Base-by-base conservation (phyloP, 2,329 filamentous ascomycete species). In the Periconia sp. region DNA sequence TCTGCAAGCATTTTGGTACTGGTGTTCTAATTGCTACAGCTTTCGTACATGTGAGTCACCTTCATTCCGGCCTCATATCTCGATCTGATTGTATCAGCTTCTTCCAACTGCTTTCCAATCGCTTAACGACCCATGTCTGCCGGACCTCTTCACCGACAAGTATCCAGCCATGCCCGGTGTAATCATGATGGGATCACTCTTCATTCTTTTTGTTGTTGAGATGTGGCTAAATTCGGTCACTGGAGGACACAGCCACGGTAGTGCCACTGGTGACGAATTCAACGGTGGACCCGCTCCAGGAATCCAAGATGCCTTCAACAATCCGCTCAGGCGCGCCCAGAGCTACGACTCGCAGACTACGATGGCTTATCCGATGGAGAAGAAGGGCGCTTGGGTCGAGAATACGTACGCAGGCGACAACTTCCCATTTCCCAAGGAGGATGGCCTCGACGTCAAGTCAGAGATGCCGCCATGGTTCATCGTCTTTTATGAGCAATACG, bases 1-100 rank as follows among this genome's bases (percentile, higher is more conserved):
- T 80, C 41, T 83, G 80, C 68, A 84, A 84, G 54, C 81, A 84
- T 56, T 71, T 71, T 38, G 68, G 89, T 61, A 94, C 89, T 1
- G 89, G 89, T 46, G 89, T 94, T 15, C 76, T 94, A n/a, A 86
- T 94, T 49, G 88, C 89, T 9, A 94, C 89, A 1, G 88, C 89
- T 41, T 94, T 94, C 61, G 88, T 92, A 18, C 88, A 92, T 71
- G 67, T 71, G 52, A 41, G 66, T 50, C 12, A 32, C 13, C 15
- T 13, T 16, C 6, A 22, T n/a, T 16, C 2, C 23, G 3, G n/a
- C 11, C 4, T 16, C 3, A 9, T 5, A 19, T 36, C 13, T 16
- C 29, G 33, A 5, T 16, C 50, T 60, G 15, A 61, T 24, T 4
- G 25, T 11, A 5, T 23, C 39, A 71, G 68, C 73, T 84, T 52